phyloP scores from a whole-genome alignment of 805 yeast genomes.

The Yamadazyma scolyti region DNA sequence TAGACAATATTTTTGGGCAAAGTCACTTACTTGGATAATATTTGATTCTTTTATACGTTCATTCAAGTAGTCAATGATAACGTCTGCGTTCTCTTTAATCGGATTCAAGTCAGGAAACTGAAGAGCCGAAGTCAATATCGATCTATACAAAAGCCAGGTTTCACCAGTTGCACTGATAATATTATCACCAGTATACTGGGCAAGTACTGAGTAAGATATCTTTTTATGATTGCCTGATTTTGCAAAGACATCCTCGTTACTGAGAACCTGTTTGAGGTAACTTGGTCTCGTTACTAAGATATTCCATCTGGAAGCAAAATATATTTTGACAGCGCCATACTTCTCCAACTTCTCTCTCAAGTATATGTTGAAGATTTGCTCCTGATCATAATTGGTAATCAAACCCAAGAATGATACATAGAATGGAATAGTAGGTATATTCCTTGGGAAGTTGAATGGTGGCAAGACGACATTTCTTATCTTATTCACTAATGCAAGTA shows the following conservation, averaged over 20 bases:
- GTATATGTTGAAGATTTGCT: constrained; percentile 40
- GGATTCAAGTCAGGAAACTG: constrained; percentile 45
- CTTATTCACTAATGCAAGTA: too few relatives aligned
- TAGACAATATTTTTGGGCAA: constrained; percentile 39
- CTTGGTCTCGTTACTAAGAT: constrained; percentile 50
- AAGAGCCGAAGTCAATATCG: constrained; percentile 42
- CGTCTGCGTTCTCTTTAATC: constrained; percentile 33
- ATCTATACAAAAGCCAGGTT: constrained; percentile 48
- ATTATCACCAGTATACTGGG: constrained; percentile 58
- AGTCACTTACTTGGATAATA: constrained; percentile 27
- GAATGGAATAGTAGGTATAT: constrained; percentile 60
- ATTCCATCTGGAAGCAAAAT: constrained; percentile 62
- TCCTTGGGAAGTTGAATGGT: constrained; percentile 48
- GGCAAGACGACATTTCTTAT: constrained; percentile 35
- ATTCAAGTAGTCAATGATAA: constrained; percentile 5
- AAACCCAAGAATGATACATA: constrained; percentile 50
- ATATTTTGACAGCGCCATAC: constrained; percentile 56
- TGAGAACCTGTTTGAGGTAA: constrained; percentile 42
- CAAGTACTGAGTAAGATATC: constrained; percentile 51
- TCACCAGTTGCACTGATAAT: constrained; percentile 56
- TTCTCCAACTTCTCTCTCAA: constrained; percentile 43
- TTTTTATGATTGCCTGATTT: constrained; percentile 61
- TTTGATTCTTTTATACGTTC: not conserved
- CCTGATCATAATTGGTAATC: constrained; percentile 44
- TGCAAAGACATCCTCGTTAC: constrained; percentile 47